Evolutionary conservation across 805 yeast genomes (phyloP).

Genomic region (Kazachstania africana): DNA sequence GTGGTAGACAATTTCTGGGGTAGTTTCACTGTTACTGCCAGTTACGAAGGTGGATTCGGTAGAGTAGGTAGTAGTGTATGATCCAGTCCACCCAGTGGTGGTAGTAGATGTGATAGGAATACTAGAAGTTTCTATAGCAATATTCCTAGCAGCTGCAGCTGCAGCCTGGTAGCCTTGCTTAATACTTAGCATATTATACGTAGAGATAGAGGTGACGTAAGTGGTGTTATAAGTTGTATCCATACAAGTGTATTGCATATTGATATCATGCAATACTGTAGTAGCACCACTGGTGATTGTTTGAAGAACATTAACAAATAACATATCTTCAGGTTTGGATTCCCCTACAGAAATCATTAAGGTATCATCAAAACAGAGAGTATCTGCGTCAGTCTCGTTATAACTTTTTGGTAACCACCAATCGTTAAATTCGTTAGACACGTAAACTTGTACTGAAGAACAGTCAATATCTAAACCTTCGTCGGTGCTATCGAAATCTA

Average conservation of each 20-base stretch:
- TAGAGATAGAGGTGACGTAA: constrained; percentile 9
- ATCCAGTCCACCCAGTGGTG: constrained; percentile 6
- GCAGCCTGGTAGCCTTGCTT: constrained; percentile 9
- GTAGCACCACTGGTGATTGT: constrained; percentile 10
- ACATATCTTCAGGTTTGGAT: constrained; percentile 18
- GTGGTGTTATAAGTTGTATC: constrained; percentile 18
- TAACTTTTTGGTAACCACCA: constrained; percentile 24
- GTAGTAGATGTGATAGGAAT: constrained; percentile 5
- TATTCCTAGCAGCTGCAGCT: constrained; percentile 9
- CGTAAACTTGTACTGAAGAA: constrained; percentile 13
- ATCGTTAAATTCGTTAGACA: constrained; percentile 24
- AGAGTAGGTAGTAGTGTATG: constrained; percentile 3
- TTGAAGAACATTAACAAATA: constrained; percentile 27
- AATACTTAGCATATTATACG: constrained; percentile 6
- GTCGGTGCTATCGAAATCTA: constrained; percentile 24
- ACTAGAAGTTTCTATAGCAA: constrained; percentile 4
- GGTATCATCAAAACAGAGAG: constrained; percentile 15
- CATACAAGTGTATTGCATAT: constrained; percentile 17
- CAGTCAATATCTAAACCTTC: constrained; percentile 27
- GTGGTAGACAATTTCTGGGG: constrained; percentile 2
- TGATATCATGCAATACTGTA: constrained; percentile 13
- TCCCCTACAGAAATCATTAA: constrained; percentile 12
- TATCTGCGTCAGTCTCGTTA: constrained; percentile 8
- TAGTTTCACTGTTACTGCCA: background rate
- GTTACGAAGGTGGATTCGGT: constrained; percentile 1